Base-by-base conservation (phyloP, 2,329 filamentous ascomycete genomes). In the Claviceps lovelessii region DNA sequence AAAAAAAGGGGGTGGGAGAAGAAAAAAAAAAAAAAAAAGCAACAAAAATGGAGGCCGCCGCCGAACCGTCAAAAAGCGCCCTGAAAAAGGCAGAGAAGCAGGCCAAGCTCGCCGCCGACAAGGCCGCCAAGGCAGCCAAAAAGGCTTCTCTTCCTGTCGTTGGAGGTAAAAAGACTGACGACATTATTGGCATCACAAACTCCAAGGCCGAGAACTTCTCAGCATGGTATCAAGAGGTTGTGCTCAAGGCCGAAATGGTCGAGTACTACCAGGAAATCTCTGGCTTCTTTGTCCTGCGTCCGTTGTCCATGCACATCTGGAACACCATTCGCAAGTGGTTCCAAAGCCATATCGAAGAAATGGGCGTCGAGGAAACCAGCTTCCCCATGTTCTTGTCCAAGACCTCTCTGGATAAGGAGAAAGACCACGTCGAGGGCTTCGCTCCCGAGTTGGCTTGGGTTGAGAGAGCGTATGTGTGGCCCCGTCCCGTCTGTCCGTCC, bases 361-460 rank as follows among this genome's bases (percentile, higher is more conserved):
- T 97, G 76, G 90, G 89, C 55, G 91, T 97, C 55, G 88, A 93
- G 70, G 94, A 98, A 76, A 87, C 88, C 68, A 95, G 89, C 70
- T 98, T 98, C 72, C 93, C 93, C 57, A 85, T 98, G 70, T 98
- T 96, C 73, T 81, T 98, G 60, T 95, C 89, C 19, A 78, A 88
- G 66, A 94, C 94, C 72, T 94, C 94, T 45, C 74, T 98, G 60
- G 79, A 82, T 67, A 81, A 80, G 68, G 90, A 96, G 72, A 96
- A 96, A 79, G 88, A 93, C 65, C 93, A 98, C 70, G 87, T 98
- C 58, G 91, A 98, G 71, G 93, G 93, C n/a, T 98, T 98, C 69
- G 93, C 93, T 53, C 90, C 93, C 39, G 88, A 93, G 70, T 79
- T 93, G 61, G 88, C 88, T 55, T 93, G 88, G 88, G 88, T 93